A percentile compares a stretch with the other conserved stretches of the same genome.
Evolutionary conservation across 148 eudicot genomes (phyloP).

Genomic region (Salicornia ramosissima): DNA sequence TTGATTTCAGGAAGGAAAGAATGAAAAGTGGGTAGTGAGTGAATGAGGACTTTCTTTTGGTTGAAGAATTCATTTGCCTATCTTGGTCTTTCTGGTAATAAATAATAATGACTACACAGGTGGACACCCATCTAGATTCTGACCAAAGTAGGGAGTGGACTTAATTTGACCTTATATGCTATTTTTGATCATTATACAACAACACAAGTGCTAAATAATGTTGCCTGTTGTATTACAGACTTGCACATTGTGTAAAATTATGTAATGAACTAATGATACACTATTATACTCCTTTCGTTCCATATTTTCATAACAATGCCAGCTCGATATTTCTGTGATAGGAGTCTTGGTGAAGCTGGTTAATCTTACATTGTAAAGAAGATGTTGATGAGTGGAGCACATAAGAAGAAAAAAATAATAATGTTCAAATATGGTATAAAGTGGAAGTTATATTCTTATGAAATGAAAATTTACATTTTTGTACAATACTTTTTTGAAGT

Average conservation of each 20-base stretch:
- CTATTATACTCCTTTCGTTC: too few relatives aligned
- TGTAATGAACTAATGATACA: too few relatives aligned
- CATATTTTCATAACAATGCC: too few relatives aligned
- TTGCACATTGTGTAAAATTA: neutral
- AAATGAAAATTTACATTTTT: too few relatives aligned
- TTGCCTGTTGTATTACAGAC: neutral
- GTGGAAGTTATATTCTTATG: too few relatives aligned
- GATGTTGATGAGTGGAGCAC: too few relatives aligned
- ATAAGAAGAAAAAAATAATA: too few relatives aligned
- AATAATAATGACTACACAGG: slow-evolving; percentile 17
- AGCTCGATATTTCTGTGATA: too few relatives aligned
- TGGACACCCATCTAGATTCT: neutral
- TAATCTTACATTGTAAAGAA: too few relatives aligned
- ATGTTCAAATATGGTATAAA: too few relatives aligned
- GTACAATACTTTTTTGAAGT: too few relatives aligned
- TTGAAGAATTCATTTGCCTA: slow-evolving; percentile 1
- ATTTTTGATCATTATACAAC: neutral
- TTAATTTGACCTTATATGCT: neutral
- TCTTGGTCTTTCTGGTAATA: slow-evolving; percentile 13
- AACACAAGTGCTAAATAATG: neutral
- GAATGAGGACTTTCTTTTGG: slow-evolving; percentile 4
- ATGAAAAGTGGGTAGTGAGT: neutral
- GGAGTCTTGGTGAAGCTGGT: too few relatives aligned
- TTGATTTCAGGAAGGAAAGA: neutral
- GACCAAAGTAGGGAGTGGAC: neutral